A percentile compares a stretch with the other conserved stretches of the same genome.
These are phyloP conservation scores for Diaporthe australafricana DNA, from an alignment of 2,329 filamentous ascomycete genomes.

Conservation along the genomic window DNA sequence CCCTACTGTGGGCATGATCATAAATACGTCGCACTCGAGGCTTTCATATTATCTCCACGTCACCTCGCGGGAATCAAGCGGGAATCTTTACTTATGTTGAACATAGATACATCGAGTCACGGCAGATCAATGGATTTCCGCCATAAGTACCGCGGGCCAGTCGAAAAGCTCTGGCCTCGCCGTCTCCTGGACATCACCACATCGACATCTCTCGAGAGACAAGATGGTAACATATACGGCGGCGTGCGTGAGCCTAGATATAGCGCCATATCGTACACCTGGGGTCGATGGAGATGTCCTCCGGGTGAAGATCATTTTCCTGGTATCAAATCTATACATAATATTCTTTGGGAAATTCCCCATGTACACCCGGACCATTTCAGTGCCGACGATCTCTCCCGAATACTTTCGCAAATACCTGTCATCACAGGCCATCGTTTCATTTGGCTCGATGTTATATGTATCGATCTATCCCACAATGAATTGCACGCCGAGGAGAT, in stretches of 20 bases:
- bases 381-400: not conserved
- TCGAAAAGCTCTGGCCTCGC: slow-evolving; percentile 15
- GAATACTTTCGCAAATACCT: not conserved
- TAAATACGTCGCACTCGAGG: too few relatives aligned
- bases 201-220: slow-evolving; percentile 19
- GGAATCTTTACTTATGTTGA: too few relatives aligned
- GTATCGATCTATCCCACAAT: not conserved
- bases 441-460: not conserved
- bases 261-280: slow-evolving; percentile 27
- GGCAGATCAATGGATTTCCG: too few relatives aligned
- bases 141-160: too few relatives aligned
- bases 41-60: too few relatives aligned
- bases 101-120: too few relatives aligned
- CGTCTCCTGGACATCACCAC: slow-evolving; percentile 18
- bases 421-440: not conserved
- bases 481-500: too few relatives aligned
- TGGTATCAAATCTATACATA: not conserved
- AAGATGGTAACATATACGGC: slow-evolving; percentile 10
- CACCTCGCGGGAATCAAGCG: too few relatives aligned
- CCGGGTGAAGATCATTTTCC: too few relatives aligned
- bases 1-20: too few relatives aligned
- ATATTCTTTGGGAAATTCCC: not conserved
- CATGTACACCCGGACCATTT: not conserved
- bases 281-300: too few relatives aligned
- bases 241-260: slow-evolving; percentile 11